Base-by-base conservation (phyloP, 2,329 filamentous ascomycete genomes). In the Diaporthe humulicola region DNA sequence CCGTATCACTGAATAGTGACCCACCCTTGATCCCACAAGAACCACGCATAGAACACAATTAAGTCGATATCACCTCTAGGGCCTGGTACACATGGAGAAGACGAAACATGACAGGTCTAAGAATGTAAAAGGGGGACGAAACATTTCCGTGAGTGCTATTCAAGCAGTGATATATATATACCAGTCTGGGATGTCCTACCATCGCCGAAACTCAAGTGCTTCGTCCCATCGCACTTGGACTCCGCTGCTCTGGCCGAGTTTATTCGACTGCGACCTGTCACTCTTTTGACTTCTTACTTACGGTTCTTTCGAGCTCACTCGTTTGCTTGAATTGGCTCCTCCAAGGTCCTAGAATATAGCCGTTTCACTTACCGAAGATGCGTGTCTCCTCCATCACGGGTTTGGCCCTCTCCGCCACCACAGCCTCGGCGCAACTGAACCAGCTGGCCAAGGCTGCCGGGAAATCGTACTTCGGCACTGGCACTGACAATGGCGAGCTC, bases 381-480 rank as follows among this genome's bases (percentile, higher is more conserved):
- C 64, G 64, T 40, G 48, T 38, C n/a, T 69, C 48, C 45, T 52
- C 64, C 30, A 50, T 69, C 48, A 40, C 64, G 6, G 64, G 64
- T 15, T 17, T 69, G 64, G 64, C 64, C 22, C 48, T 69, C 45
- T 54, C 60, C 4, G 52, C 61, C 22, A 45, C 60, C 40, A 56
- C 73, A 69, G 73, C 52, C 42, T 61, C 73, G 33, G 82, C 79
- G 36, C 67, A 74, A 33, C 67, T 76, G 14, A 67, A 76, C 30
- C 60, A 69, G 36, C 72, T 76, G 7, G 72, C 69, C 17, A 69
- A 74, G 45, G 48, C 67, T n/a, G 74, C 74, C 33, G 74, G 74
- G 10, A 40, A 71, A 48, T 52, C 54, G 75, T 93, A 93, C 83
- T 93, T 93, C 70, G 92, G 92, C 74, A 90, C 90, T 1, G 91